Evolutionary conservation across 1,284 basidiomycete species (phyloP).

Genomic region (Ceratorhiza oryzae-sativae): DNA sequence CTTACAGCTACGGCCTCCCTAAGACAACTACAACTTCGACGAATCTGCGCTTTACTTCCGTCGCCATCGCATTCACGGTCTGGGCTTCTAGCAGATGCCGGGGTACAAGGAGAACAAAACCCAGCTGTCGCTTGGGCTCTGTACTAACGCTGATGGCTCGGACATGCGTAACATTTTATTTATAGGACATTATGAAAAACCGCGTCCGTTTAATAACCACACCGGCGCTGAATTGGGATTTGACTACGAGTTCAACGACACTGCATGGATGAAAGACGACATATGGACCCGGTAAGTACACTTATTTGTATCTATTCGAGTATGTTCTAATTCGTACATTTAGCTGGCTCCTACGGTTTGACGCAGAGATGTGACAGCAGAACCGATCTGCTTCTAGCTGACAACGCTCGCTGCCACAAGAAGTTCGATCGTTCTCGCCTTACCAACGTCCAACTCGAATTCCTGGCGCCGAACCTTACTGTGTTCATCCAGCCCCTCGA

Average conservation of each 20-base stretch:
- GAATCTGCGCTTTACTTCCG: slow-evolving; percentile 52
- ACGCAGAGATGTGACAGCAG: slow-evolving; percentile 14
- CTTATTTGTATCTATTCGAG: neutral
- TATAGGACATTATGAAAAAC: slow-evolving; percentile 49
- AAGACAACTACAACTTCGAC: slow-evolving; percentile 53
- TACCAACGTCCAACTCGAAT: slow-evolving; percentile 48
- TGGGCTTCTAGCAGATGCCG: slow-evolving; percentile 35
- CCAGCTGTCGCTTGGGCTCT: slow-evolving; percentile 49
- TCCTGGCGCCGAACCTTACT: slow-evolving; percentile 50
- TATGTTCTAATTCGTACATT: neutral
- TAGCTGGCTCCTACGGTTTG: neutral
- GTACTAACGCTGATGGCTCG: slow-evolving; percentile 49
- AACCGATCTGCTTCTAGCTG: slow-evolving; percentile 48
- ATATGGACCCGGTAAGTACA: slow-evolving; percentile 42
- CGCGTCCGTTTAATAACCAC: slow-evolving; percentile 46
- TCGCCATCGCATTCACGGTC: slow-evolving; percentile 44
- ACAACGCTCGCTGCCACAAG: slow-evolving; percentile 51
- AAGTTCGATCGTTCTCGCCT: slow-evolving; percentile 39
- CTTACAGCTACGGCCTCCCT: slow-evolving; percentile 39
- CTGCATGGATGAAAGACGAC: slow-evolving; percentile 51
- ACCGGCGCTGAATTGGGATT: slow-evolving; percentile 47
- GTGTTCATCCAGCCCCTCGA: slow-evolving; percentile 49
- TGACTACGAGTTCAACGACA: slow-evolving; percentile 49
- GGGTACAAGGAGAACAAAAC: slow-evolving; percentile 47
- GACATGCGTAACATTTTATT: slow-evolving; percentile 47